A percentile compares a stretch with the other conserved stretches of the same genome.
Evolutionary conservation across 257 asterid genomes (phyloP).

Genomic region (Verbena officinalis): DNA sequence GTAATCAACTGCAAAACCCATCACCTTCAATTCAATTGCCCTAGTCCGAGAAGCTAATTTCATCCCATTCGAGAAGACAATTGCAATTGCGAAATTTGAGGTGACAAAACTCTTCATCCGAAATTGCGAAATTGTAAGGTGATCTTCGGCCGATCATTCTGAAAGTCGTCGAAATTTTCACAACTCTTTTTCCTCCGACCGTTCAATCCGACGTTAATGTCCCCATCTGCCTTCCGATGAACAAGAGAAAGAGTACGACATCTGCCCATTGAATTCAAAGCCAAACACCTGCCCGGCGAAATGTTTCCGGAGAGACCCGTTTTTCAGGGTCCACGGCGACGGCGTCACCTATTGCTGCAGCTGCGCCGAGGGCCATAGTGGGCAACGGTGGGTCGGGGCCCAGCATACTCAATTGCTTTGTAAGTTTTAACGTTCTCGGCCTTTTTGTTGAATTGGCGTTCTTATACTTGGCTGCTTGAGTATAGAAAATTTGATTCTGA

Average conservation of each 20-base stretch:
- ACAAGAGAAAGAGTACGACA: constrained; percentile 33
- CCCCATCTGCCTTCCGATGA: constrained; percentile 55
- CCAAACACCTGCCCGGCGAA: constrained; percentile 67
- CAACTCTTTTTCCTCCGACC: constrained; percentile 43
- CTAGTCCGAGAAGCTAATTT: not conserved
- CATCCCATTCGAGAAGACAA: not conserved
- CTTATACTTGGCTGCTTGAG: constrained; percentile 28
- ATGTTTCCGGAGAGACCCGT: constrained; percentile 93
- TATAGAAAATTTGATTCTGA: constrained; percentile 23
- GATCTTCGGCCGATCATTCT: constrained; percentile 29
- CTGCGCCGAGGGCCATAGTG: constrained; percentile 88
- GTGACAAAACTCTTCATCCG: not conserved
- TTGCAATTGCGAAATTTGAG: constrained; percentile 2
- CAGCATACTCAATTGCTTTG: constrained; percentile 37
- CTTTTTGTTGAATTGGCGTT: constrained; percentile 16
- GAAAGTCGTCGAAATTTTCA: constrained; percentile 42
- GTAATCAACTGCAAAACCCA: too few species aligned
- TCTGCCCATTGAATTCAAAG: constrained; percentile 46
- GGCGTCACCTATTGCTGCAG: constrained; percentile 98
- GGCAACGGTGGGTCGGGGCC: constrained; percentile 81
- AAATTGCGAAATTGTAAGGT: too few species aligned
- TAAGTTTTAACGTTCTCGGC: constrained; percentile 13
- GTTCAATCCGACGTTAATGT: constrained; percentile 48
- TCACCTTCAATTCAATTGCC: constrained; percentile 8
- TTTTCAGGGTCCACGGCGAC: constrained; percentile 81